phyloP scores from a whole-genome alignment of 139 green algal species.

The Auxenochlorella pyrenoidosa region DNA sequence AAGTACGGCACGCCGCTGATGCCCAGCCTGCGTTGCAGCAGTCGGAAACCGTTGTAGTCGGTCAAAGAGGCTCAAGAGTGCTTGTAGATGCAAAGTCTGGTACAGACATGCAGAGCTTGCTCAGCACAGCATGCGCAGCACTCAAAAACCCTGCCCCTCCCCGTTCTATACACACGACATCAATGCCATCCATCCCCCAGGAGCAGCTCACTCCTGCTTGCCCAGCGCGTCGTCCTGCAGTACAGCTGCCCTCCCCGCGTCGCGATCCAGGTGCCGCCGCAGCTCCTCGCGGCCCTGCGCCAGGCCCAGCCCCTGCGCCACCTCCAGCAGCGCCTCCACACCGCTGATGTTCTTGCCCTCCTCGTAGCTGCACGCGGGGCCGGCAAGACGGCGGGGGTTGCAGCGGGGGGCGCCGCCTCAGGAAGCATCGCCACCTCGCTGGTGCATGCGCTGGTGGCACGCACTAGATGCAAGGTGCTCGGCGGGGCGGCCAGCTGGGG shows the following conservation, averaged over 20 bases:
- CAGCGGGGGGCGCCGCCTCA: no score
- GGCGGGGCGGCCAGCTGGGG: no score
- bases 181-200: not conserved
- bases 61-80: no score
- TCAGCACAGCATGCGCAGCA: no score
- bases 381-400: no score
- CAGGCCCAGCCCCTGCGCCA: not conserved
- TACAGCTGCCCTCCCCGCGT: not conserved
- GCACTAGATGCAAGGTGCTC: no score
- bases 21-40: not conserved
- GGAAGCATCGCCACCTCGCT: no score
- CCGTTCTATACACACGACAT: not conserved
- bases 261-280: not conserved
- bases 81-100: no score
- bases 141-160: no score
- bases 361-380: not conserved
- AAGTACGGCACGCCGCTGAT: conserved; percentile 16
- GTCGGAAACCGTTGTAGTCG: not conserved
- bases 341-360: conserved; percentile 7
- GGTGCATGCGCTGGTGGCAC: no score
- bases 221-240: not conserved
- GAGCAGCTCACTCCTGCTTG: not conserved
- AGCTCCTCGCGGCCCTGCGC: not conserved
- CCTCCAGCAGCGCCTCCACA: conserved; percentile 11
- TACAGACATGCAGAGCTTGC: no score